phyloP scores from a whole-genome alignment of 2,329 filamentous ascomycete species.

The Cladophialophora psammophila region DNA sequence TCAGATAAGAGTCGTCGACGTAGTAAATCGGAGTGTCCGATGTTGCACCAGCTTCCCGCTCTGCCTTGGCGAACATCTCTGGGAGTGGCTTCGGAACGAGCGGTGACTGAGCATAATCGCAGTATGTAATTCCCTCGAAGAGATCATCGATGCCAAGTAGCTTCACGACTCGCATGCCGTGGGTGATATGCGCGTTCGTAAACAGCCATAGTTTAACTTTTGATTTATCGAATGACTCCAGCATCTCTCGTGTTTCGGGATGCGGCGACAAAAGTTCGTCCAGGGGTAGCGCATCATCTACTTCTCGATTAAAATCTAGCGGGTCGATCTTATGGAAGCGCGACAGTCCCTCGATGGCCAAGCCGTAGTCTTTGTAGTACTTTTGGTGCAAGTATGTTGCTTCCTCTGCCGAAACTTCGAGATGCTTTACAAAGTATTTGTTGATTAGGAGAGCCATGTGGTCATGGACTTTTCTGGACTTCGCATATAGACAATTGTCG shows the following conservation, averaged over 20 bases:
- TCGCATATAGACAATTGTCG: slow-evolving; percentile 95
- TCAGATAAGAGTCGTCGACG: slow-evolving; percentile 88
- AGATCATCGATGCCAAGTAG: slow-evolving; percentile 83
- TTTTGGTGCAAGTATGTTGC: slow-evolving; percentile 85
- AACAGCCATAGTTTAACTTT: slow-evolving; percentile 93
- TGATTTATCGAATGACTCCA: slow-evolving; percentile 80
- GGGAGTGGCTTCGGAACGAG: slow-evolving; percentile 86
- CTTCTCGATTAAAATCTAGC: slow-evolving; percentile 90
- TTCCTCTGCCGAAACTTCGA: slow-evolving; percentile 76
- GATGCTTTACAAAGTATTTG: slow-evolving; percentile 70
- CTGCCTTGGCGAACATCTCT: slow-evolving; percentile 87
- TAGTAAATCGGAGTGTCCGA: slow-evolving; percentile 75
- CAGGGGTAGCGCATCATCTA: slow-evolving; percentile 92
- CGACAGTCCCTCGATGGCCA: slow-evolving; percentile 95
- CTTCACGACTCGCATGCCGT: slow-evolving; percentile 81
- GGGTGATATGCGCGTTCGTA: slow-evolving; percentile 93
- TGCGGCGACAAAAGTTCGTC: slow-evolving; percentile 84
- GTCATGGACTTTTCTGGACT: slow-evolving; percentile 83
- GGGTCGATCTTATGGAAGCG: slow-evolving; percentile 95
- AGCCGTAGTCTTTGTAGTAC: slow-evolving; percentile 94
- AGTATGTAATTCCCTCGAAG: slow-evolving; percentile 95
- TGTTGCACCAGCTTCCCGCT: slow-evolving; percentile 78
- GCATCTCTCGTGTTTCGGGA: slow-evolving; percentile 73
- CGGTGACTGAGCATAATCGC: slow-evolving; percentile 78
- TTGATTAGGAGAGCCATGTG: slow-evolving; percentile 87